These are phyloP conservation scores for Magnusiomyces paraingens DNA, from an alignment of 1,139 yeast species.

Conservation along the genomic window DNA sequence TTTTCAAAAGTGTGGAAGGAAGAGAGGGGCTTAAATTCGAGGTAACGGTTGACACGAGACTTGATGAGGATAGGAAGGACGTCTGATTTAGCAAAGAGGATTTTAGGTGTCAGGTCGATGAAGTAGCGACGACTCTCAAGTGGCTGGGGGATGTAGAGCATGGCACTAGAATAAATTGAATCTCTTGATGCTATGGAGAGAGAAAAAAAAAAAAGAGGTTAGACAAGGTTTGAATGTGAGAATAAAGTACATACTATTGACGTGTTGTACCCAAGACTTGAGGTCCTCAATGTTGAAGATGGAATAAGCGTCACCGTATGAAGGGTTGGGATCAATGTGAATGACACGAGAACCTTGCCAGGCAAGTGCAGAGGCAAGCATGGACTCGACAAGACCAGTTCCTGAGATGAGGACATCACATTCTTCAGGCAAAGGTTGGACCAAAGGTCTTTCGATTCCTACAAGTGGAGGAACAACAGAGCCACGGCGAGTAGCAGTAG, in stretches of 20 bases:
- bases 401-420: slow-evolving; percentile 90
- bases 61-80: slow-evolving; percentile 69
- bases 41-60: slow-evolving; percentile 81
- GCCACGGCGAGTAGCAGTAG: slow-evolving; percentile 49
- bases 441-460: slow-evolving; percentile 62
- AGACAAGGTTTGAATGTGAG: too few species aligned
- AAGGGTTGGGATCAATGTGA: slow-evolving; percentile 75
- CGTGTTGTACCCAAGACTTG: slow-evolving; percentile 70
- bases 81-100: slow-evolving; percentile 84
- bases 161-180: slow-evolving; percentile 32
- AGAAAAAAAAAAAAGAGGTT: neutral
- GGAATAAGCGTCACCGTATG: slow-evolving; percentile 85
- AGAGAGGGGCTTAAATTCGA: slow-evolving; percentile 85
- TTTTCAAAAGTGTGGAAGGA: slow-evolving; percentile 89
- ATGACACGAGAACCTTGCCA: slow-evolving; percentile 94
- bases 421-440: slow-evolving; percentile 24
- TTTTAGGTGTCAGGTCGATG: slow-evolving; percentile 81
- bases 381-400: slow-evolving; percentile 83
- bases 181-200: slow-evolving; percentile 4
- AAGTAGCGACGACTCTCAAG: slow-evolving; percentile 70
- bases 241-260: slow-evolving; percentile 28
- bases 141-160: slow-evolving; percentile 59
- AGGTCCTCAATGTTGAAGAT: slow-evolving; percentile 82
- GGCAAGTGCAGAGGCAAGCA: slow-evolving; percentile 87
- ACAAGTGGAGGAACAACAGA: slow-evolving; percentile 77